A percentile compares a stretch with the other conserved stretches of the same genome.
Evolutionary conservation across 2,329 filamentous ascomycete species (phyloP).

Genomic region (Neofusicoccum cordaticola): DNA sequence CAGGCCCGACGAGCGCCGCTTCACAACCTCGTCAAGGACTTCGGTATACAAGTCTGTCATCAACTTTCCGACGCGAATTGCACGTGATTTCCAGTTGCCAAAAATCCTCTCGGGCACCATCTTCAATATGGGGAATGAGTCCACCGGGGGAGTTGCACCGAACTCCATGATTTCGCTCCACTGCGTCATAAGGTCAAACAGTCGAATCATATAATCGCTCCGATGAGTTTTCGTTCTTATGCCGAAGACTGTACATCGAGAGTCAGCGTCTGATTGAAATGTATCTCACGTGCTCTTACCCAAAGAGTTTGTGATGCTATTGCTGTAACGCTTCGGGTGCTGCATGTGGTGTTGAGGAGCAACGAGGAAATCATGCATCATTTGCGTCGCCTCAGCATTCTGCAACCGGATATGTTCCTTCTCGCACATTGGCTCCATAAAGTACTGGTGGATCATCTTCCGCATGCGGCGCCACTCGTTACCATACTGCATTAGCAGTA

Average conservation of each 20-base stretch:
- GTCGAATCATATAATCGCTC: not conserved
- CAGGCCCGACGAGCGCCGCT: conserved; percentile 23
- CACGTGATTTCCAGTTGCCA: conserved; percentile 20
- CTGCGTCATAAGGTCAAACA: not conserved
- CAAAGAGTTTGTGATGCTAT: not conserved
- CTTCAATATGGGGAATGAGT: conserved; percentile 29
- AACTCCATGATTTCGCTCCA: conserved; percentile 6
- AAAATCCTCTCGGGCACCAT: conserved; percentile 34
- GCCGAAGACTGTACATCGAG: not conserved
- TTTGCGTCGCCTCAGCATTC: conserved; percentile 36
- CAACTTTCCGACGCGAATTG: conserved; percentile 17
- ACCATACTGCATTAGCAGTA: not conserved
- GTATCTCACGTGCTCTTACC: not conserved
- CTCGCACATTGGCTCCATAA: conserved; percentile 1
- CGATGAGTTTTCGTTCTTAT: not conserved
- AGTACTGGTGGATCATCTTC: conserved; percentile 12
- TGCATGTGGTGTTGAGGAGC: not conserved
- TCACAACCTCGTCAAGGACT: conserved; percentile 21
- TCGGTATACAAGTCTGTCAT: conserved; percentile 24
- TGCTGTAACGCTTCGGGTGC: not conserved
- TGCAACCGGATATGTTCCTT: not conserved
- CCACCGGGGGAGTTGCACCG: conserved; percentile 5
- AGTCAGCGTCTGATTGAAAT: too few species aligned
- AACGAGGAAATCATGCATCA: conserved; percentile 31
- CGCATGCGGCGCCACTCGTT: not conserved